Evolutionary conservation across 1,284 basidiomycete genomes (phyloP).

Genomic region (Cryptococcus wingfieldii): DNA sequence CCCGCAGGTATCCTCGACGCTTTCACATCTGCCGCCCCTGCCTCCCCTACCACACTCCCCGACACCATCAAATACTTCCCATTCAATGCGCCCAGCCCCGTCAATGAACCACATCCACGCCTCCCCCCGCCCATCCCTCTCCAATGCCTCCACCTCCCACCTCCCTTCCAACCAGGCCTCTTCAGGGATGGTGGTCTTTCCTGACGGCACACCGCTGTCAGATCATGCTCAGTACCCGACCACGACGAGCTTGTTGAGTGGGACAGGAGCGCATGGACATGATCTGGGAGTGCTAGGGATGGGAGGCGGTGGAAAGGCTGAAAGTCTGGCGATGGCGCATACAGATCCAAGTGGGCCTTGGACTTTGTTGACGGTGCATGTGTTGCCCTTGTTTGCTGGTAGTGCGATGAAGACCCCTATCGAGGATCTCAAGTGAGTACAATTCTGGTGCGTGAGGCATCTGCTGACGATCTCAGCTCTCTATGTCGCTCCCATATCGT

Average conservation of each 20-base stretch:
- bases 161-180: background rate
- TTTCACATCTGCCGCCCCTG: conserved; percentile 42
- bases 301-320: conserved; percentile 9
- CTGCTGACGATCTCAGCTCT: conserved; percentile 16
- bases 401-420: conserved; percentile 82
- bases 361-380: conserved; percentile 75
- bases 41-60: conserved; percentile 33
- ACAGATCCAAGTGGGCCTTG: conserved; percentile 56
- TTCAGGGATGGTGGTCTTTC: conserved; percentile 31
- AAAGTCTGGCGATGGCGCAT: conserved; percentile 34
- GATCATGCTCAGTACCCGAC: conserved; percentile 4
- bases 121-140: background rate
- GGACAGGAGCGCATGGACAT: background rate
- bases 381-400: conserved; percentile 86
- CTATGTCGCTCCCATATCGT: conserved; percentile 42
- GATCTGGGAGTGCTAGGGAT: conserved; percentile 4
- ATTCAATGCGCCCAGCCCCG: conserved; percentile 1
- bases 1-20: conserved; percentile 40
- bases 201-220: conserved; percentile 37
- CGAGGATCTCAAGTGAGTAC: conserved; percentile 73
- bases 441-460: background rate
- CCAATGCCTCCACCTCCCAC: background rate
- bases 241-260: background rate
- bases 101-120: conserved; percentile 6
- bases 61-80: conserved; percentile 9